These are phyloP conservation scores for Fusarium mundagurra DNA, from an alignment of 2,329 filamentous ascomycete species.

Conservation along the genomic window DNA sequence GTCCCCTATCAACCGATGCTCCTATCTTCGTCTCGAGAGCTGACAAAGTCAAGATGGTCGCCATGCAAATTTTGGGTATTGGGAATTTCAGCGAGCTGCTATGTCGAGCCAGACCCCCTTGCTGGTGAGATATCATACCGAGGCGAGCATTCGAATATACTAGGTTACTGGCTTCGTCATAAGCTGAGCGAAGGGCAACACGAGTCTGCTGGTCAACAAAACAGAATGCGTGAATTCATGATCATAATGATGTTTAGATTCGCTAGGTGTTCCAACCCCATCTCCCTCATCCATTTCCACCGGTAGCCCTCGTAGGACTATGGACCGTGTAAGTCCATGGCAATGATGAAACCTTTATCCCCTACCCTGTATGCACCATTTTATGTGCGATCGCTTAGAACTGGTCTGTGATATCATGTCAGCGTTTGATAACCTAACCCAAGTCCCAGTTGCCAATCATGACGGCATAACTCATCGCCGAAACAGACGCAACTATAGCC, in stretches of 20 bases:
- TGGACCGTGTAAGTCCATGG: slow-evolving; percentile 1
- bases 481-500: background rate
- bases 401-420: slow-evolving; percentile 30
- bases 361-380: slow-evolving; percentile 1
- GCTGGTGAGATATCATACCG: background rate
- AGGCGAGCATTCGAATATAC: background rate
- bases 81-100: background rate
- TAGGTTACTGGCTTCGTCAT: background rate
- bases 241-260: slow-evolving; percentile 40
- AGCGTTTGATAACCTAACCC: background rate
- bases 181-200: background rate
- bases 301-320: background rate
- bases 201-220: background rate
- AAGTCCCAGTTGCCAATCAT: background rate
- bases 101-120: background rate
- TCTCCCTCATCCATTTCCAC: slow-evolving; percentile 6
- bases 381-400: slow-evolving; percentile 26
- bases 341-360: background rate
- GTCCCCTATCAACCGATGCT: too few relatives aligned
- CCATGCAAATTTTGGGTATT: background rate
- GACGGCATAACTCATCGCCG: background rate
- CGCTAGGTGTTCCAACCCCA: slow-evolving; percentile 31
- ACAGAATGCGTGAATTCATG: slow-evolving; percentile 40
- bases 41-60: background rate
- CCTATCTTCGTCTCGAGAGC: background rate